phyloP scores from a whole-genome alignment of 108 stramenopile species.

The Thalassiosira profunda region DNA sequence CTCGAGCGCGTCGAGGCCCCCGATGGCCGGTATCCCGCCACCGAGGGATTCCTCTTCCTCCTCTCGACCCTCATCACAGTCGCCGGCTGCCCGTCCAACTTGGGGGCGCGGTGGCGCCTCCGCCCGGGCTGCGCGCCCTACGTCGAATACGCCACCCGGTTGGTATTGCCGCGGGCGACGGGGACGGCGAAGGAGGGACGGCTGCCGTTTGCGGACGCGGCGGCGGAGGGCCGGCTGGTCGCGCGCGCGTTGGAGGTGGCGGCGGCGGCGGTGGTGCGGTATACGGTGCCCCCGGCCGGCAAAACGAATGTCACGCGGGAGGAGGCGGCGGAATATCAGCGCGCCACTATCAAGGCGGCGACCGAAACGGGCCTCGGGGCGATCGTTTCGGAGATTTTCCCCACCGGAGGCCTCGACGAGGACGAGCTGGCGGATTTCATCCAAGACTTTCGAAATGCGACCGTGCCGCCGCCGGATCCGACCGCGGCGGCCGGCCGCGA shows the following conservation, averaged over 20 bases:
- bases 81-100: conserved; percentile 66
- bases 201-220: conserved; percentile 58
- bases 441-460: conserved; percentile 40
- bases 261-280: conserved; percentile 68
- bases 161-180: conserved; percentile 71
- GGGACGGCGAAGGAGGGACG: conserved; percentile 42
- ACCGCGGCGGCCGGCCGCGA: background rate
- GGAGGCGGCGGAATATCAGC: conserved; percentile 13
- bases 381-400: conserved; percentile 30
- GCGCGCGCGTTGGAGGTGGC: conserved; percentile 71
- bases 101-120: conserved; percentile 72
- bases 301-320: conserved; percentile 24
- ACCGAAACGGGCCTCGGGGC: conserved; percentile 32
- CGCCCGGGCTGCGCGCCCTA: conserved; percentile 84
- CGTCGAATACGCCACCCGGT: conserved; percentile 77
- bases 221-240: conserved; percentile 68
- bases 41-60: conserved; percentile 81
- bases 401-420: conserved; percentile 14
- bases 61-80: conserved; percentile 64
- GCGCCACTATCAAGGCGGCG: conserved; percentile 17
- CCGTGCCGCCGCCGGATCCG: conserved; percentile 15
- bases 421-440: conserved; percentile 28
- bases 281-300: conserved; percentile 45
- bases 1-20: conserved; percentile 82
- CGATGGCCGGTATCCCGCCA: conserved; percentile 73